Conservation (phyloP, 306 rosid genomes). For the Styphnolobium japonicum region DNA sequence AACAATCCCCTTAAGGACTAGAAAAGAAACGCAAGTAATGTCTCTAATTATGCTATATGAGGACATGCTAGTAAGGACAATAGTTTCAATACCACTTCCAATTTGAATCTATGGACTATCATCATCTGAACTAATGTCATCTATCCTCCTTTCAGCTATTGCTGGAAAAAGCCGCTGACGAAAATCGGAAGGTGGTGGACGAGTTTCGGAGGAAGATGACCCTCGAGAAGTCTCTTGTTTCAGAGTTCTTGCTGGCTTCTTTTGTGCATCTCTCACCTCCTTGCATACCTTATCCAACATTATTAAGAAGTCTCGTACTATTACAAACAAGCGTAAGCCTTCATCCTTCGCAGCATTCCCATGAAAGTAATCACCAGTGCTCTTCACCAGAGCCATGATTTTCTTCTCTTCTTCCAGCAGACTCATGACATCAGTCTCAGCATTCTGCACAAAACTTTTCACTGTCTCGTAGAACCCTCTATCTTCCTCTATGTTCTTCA, state of each 20-base stretch:
- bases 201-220: constrained; percentile 43
- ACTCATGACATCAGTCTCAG: constrained; percentile 55
- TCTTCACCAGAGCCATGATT: constrained; percentile 78
- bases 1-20: not conserved
- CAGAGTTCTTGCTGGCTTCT: constrained; percentile 33
- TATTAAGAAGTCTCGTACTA: constrained; percentile 80
- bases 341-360: constrained; percentile 82
- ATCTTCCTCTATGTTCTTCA: constrained; percentile 47
- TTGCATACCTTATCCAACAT: constrained; percentile 79
- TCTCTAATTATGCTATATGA: not conserved
- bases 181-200: constrained; percentile 43
- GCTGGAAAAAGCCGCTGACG: constrained; percentile 74
- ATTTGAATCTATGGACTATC: constrained; percentile 61
- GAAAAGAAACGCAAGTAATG: not conserved
- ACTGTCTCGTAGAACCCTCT: constrained; percentile 51
- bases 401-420: constrained; percentile 82
- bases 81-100: constrained; percentile 41
- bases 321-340: constrained; percentile 69
- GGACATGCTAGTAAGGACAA: constrained; percentile 10
- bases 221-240: constrained; percentile 47
- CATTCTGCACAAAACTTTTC: constrained; percentile 60
- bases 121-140: constrained; percentile 76
- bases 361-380: constrained; percentile 91
- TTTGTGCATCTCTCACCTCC: constrained; percentile 58
- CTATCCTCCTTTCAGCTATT: constrained; percentile 60